Base-by-base conservation (phyloP, 2,329 filamentous ascomycete genomes). In the Colletotrichum brevisporum region DNA sequence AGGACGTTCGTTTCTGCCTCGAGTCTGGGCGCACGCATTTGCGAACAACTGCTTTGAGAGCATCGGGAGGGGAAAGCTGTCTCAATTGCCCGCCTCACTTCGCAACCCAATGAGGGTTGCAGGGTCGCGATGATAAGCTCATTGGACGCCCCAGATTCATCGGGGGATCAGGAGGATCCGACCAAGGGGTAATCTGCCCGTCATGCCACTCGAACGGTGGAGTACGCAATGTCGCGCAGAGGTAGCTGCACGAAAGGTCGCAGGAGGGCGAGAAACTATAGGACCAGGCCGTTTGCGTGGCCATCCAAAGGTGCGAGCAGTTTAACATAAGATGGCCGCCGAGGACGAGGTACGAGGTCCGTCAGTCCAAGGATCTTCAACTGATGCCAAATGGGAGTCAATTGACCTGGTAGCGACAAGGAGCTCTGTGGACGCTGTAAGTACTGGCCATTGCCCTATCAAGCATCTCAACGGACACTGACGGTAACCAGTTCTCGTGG, bases 151-250 rank as follows among this genome's bases (percentile, higher is more conserved):
- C 64, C 59, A 15, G 26, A 47, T 8, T 2, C 36, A 21, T 47
- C 59, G 24, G n/a, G 62, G 50, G 61, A 26, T 16, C 26, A 10
- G 51, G 43, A 43, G 48, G 61, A 69, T 69, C 61, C 21, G 36
- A 45, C 57, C 59, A 45, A 45, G 64, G 61, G 54, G 41, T 12
- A 39, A 69, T 52, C 59, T 69, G 66, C 55, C 61, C 51, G 66
- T 66, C 66, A 69, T 69, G 41, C 61, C 24, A 48, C 26, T 24
- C 9, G 43, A 54, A 66, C 55, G 39, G 66, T 55, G 62, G 18
- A 59, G 41, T 47, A 39, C 66, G 66, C 66, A 60, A 59, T 69
- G 66, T 69, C 55, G 66, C 50, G 62, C 66, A 69, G 60, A 15
- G 15, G 31, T 45, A 43, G 6, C 21, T 13, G 61, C 54, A 39